phyloP scores from a whole-genome alignment of 176 grass and related monocot genomes.

The Lolium perenne region DNA sequence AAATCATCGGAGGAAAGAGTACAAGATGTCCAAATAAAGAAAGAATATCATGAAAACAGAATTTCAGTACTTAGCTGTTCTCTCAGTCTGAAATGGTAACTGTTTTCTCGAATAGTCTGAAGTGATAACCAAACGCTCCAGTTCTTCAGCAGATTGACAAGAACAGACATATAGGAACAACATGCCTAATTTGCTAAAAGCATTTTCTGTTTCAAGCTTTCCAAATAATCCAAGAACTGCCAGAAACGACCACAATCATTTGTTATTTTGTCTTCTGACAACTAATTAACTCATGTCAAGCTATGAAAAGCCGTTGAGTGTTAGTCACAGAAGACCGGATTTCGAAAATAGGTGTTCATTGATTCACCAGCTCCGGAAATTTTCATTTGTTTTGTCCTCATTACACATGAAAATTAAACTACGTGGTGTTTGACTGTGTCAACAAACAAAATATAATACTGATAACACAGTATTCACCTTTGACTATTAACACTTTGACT shows the following conservation, averaged over 20 bases:
- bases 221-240: background rate
- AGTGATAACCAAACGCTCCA: background rate
- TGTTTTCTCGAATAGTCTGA: background rate
- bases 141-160: background rate
- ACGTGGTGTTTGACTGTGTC: background rate
- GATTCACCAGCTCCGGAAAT: background rate
- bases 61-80: background rate
- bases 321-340: background rate
- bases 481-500: constrained; percentile 13
- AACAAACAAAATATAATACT: background rate
- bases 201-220: background rate
- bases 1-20: background rate
- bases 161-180: background rate
- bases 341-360: background rate
- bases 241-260: background rate
- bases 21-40: background rate
- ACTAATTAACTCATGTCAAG: background rate
- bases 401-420: background rate
- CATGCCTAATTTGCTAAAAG: background rate
- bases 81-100: background rate
- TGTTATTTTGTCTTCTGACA: background rate
- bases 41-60: background rate
- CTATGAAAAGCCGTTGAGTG: background rate
- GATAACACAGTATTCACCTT: background rate
- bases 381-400: background rate